phyloP scores from a whole-genome alignment of 1,284 basidiomycete species.

The Sanghuangporus sanghuang region DNA sequence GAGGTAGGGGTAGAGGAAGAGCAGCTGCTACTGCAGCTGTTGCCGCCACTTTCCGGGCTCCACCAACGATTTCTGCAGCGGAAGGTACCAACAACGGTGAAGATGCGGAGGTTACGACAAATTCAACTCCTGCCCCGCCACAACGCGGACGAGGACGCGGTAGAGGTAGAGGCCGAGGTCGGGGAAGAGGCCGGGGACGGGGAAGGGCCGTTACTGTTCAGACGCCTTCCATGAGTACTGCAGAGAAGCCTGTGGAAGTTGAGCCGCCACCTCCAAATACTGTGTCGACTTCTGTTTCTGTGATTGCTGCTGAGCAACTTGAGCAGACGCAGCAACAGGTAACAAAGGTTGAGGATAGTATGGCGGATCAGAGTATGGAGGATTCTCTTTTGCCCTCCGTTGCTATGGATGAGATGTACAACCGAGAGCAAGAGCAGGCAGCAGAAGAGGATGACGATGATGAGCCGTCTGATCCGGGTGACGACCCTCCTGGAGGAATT shows the following conservation, averaged over 20 bases:
- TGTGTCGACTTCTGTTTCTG: constrained; percentile 18
- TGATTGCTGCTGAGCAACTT: neutral
- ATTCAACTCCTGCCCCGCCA: constrained; percentile 1
- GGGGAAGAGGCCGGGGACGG: constrained; percentile 24
- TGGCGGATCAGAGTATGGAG: neutral
- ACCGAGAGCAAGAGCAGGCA: neutral
- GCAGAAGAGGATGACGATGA: neutral
- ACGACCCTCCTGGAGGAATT: no score
- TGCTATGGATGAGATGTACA: neutral
- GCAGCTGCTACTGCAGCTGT: constrained; percentile 20
- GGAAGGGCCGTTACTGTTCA: constrained; percentile 20
- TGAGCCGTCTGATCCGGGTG: no score
- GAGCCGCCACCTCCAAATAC: constrained; percentile 11
- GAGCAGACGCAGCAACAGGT: no score
- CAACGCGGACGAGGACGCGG: constrained; percentile 28
- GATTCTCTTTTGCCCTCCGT: neutral
- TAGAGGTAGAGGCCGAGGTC: constrained; percentile 26
- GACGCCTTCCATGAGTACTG: neutral
- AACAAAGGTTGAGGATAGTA: no score
- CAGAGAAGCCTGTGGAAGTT: constrained; percentile 20
- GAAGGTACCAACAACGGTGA: constrained; percentile 23
- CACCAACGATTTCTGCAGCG: constrained; percentile 15
- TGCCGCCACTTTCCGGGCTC: constrained; percentile 1
- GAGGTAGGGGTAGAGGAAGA: constrained; percentile 29
- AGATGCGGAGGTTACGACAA: constrained; percentile 24